phyloP scores from a whole-genome alignment of 2,329 filamentous ascomycete genomes.

The Didymosphaeria variabile region DNA sequence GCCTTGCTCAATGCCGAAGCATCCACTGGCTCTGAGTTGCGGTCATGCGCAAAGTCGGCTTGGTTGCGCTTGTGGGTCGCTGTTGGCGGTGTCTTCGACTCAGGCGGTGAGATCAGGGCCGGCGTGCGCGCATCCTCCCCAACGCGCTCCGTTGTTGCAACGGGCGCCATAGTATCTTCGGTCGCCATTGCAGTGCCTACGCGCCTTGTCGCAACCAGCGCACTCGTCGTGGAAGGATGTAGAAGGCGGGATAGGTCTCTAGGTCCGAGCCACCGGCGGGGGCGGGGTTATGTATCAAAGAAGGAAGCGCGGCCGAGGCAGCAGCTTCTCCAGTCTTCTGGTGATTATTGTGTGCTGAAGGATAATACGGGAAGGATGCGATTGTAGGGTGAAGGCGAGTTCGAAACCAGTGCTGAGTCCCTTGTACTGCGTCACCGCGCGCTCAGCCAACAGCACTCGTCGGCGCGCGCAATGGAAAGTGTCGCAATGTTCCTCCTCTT shows the following conservation, averaged over 20 bases:
- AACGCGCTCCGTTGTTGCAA: constrained; percentile 25
- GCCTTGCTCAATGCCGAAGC: constrained; percentile 67
- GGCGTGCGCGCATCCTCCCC: constrained; percentile 53
- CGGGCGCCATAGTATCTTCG: constrained; percentile 25
- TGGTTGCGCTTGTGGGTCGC: constrained; percentile 59
- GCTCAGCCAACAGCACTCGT: constrained; percentile 14
- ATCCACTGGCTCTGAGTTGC: constrained; percentile 65
- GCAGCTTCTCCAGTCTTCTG: neutral
- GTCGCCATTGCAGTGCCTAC: constrained; percentile 30
- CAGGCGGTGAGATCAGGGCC: constrained; percentile 63
- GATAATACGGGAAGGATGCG: neutral
- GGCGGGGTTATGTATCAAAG: constrained; percentile 17
- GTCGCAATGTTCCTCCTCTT: constrained; percentile 18
- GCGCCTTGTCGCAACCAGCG: constrained; percentile 17
- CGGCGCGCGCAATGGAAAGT: constrained; percentile 14
- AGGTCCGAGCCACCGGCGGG: constrained; percentile 18
- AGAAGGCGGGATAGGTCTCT: neutral
- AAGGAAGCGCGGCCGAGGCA: constrained; percentile 25
- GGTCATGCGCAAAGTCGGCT: constrained; percentile 43
- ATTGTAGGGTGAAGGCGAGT: constrained; percentile 14
- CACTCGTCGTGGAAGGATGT: neutral
- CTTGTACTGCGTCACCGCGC: constrained; percentile 19
- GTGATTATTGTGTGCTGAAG: neutral
- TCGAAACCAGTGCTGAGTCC: constrained; percentile 17
- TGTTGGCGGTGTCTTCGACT: constrained; percentile 68